Conservation (phyloP, 2,329 filamentous ascomycete species). For the Seiridium unicorne region DNA sequence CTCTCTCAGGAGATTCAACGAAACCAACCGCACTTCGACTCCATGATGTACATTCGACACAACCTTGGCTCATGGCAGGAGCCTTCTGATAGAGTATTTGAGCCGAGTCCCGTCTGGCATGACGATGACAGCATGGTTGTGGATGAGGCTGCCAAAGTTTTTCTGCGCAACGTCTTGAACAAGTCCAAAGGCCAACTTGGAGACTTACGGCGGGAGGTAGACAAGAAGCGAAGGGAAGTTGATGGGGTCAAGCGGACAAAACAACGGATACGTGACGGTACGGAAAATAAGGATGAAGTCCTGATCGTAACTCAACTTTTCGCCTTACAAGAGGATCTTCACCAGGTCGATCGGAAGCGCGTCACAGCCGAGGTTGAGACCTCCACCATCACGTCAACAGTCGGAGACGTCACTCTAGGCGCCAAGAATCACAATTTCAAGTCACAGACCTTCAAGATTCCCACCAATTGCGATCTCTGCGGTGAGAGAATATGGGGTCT, state of each 20-base stretch:
- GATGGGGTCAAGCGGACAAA: constrained; percentile 73
- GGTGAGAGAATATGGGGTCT: constrained; percentile 96
- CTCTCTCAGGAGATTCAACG: constrained; percentile 79
- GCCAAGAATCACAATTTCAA: constrained; percentile 98
- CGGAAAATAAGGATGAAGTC: constrained; percentile 85
- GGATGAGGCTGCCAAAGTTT: constrained; percentile 85
- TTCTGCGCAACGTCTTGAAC: constrained; percentile 83
- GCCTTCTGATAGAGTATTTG: constrained; percentile 80
- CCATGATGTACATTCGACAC: constrained; percentile 96
- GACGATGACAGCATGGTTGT: constrained; percentile 85
- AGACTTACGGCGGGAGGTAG: constrained; percentile 78
- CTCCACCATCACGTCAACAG: constrained; percentile 83
- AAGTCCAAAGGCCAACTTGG: constrained; percentile 86
- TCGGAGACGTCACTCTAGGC: constrained; percentile 89
- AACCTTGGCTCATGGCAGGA: constrained; percentile 83
- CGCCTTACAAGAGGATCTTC: constrained; percentile 77
- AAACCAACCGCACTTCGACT: constrained; percentile 86
- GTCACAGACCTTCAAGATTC: constrained; percentile 98
- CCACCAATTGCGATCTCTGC: constrained; percentile 96
- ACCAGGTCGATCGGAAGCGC: constrained; percentile 79
- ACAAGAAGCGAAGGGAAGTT: constrained; percentile 83
- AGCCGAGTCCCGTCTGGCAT: constrained; percentile 95
- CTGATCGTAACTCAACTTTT: constrained; percentile 83
- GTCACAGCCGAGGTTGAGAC: constrained; percentile 91
- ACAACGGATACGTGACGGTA: constrained; percentile 75